Evolutionary conservation across 768 basidiomycete genomes (phyloP), one percentile per base, ranked within the genome.

Genomic region (Boletus reticuloceps): DNA sequence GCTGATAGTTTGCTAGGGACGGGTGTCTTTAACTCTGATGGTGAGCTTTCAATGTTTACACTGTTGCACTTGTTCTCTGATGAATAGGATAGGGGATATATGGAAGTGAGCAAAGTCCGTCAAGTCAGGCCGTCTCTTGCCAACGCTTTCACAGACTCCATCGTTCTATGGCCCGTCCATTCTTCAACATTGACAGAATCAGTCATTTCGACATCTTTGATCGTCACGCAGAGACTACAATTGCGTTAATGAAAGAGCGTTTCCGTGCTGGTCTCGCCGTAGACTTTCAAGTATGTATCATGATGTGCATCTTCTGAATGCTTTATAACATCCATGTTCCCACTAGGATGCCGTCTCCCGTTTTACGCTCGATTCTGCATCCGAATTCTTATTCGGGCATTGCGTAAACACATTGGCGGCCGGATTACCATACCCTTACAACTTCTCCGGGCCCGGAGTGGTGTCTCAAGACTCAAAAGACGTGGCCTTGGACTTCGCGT

Each of bases 141-240:
- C 43, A 53, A 46, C 20, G 3, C 13, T n/a, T 43, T 46, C 34
- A 7, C 29, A 81, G 85, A 63, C 80, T 86, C 60, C 86, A 88
- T 65, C 82, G 86, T 11, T 62, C 76, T 5, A 85, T 89, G 74
- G 83, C 85, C 0, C 80, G 88, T 0, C 87, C 87, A 0, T 88
- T 89, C 74, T 89, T 90, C 72, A 79, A 68, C 51, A 77, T 75
- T 42, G 85, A 88, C 34, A 73, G 79, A 32, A 79, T 86, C 50
- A 79, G 76, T 44, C 79, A 86, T 63, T 87, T 86, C 50, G 80
- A 85, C 25, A 82, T 80, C 31, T 86, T 86, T 59, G 81, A 80
- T 48, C 72, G 77, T 13, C 82, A 84, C 44, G 75, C 79, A 6
- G 74, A 77, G 41, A 69, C 77, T n/a, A 75, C 79, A 6, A 67